Evolutionary conservation across 208 protist species (phyloP).

Genomic region (Angomonas ambiguus): DNA sequence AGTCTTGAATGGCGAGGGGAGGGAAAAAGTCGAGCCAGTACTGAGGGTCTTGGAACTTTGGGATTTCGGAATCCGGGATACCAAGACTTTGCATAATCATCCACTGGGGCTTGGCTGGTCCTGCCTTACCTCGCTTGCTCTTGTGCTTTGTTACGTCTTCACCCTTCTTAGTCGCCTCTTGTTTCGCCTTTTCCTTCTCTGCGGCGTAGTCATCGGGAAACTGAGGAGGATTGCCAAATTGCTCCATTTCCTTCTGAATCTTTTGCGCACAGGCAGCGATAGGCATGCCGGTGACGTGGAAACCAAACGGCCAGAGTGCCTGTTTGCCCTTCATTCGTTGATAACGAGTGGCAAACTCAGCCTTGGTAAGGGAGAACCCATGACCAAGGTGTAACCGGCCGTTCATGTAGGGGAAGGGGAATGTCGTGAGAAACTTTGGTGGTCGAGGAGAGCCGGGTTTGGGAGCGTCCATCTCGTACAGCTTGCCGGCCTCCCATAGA

Average conservation of each 20-base stretch:
- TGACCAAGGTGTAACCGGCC: slow-evolving; percentile 99
- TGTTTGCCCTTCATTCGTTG: slow-evolving; percentile 96
- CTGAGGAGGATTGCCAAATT: slow-evolving; percentile 87
- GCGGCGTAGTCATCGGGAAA: slow-evolving; percentile 66
- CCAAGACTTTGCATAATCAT: slow-evolving; percentile 97
- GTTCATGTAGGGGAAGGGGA: slow-evolving; percentile 99
- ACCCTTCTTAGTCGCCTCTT: slow-evolving; percentile 3
- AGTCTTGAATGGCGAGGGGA: slow-evolving; percentile 93
- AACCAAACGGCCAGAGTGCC: slow-evolving; percentile 99
- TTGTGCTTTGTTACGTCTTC: slow-evolving; percentile 53
- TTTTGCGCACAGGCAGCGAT: slow-evolving; percentile 99
- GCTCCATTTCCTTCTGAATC: slow-evolving; percentile 86
- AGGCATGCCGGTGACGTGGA: slow-evolving; percentile 99
- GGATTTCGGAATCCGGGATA: slow-evolving; percentile 95
- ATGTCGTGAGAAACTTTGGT: slow-evolving; percentile 97
- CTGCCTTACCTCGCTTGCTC: slow-evolving; percentile 90
- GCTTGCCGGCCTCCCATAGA: slow-evolving; percentile 52
- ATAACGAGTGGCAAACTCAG: slow-evolving; percentile 98
- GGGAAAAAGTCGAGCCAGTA: slow-evolving; percentile 99
- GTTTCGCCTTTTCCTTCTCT: slow-evolving; percentile 34
- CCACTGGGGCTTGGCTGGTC: slow-evolving; percentile 93
- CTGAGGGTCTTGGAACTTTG: slow-evolving; percentile 96
- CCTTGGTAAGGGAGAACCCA: slow-evolving; percentile 98
- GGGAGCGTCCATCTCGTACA: slow-evolving; percentile 68
- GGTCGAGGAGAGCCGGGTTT: slow-evolving; percentile 30